Base-by-base conservation (phyloP, 2,329 filamentous ascomycete genomes). In the Byssoonygena ceratinophila region DNA sequence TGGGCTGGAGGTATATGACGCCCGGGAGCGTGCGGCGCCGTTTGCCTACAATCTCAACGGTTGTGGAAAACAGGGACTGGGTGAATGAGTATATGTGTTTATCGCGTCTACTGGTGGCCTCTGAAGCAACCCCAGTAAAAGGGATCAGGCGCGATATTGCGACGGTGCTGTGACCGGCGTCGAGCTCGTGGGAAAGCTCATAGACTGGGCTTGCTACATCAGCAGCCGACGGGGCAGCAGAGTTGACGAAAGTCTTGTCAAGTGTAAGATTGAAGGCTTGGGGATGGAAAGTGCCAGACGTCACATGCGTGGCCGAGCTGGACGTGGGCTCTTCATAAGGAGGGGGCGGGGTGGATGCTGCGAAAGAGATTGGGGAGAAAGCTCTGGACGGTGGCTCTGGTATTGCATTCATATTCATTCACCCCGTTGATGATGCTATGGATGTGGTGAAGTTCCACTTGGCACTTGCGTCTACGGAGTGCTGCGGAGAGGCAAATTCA, bases 61-160 rank as follows among this genome's bases (percentile, higher is more conserved):
- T 46, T 7, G 46, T 45, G 16, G 46, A 54, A 22, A 59, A 27
- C 4, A 51, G 7, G 12, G 46, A 43, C 37, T 55, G 57, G 11
- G 16, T 51, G 48, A 57, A 59, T n/a, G 48, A 51, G 34, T 59
- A 59, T 25, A 59, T 51, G 14, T 32, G 29, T 31, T 57, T 58
- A 25, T 55, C 44, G 3, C 54, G 54, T 22, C 46, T 23, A 20
- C 36, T 29, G 5, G 25, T 23, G n/a, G 46, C 49, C n/a, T 39
- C 36, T 37, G 32, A 23, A 1, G 46, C 25, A 12, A 20, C 14
- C 7, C 40, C 29, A 9, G 36, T 40, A 22, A 31, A 47, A 11
- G 55, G 53, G 27, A 46, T 29, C 3, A 57, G 46, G 12, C 55
- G 57, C 16, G 54, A 56, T 37, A 59, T 47, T 12, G 36, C 34